Conservation (phyloP, 78 protist species). For the Goniomonas avonlea region DNA sequence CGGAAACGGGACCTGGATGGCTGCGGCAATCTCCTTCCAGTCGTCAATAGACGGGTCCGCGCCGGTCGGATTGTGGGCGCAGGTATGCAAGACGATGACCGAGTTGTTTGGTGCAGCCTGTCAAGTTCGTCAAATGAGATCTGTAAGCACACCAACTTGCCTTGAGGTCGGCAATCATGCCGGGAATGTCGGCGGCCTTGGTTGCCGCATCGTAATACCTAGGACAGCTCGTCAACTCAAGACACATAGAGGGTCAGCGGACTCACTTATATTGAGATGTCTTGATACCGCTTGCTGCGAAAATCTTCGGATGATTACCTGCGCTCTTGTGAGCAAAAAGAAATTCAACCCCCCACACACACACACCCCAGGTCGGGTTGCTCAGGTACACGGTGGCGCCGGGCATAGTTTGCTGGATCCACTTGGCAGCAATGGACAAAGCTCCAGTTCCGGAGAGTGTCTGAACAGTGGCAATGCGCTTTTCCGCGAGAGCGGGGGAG, state of each 20-base stretch:
- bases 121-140: neutral
- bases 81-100: conserved; percentile 81
- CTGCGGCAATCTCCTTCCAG: conserved; percentile 70
- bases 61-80: conserved; percentile 99
- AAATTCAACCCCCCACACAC: too few relatives aligned
- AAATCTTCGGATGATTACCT: conserved; percentile 38
- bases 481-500: neutral
- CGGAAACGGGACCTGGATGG: neutral
- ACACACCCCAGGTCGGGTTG: conserved; percentile 24
- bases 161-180: conserved; percentile 68
- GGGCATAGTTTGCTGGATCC: too few relatives aligned
- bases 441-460: conserved; percentile 95
- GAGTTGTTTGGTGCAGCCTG: conserved; percentile 31
- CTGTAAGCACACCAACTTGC: neutral
- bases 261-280: too few relatives aligned
- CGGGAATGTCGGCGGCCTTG: conserved; percentile 65
- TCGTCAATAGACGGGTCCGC: conserved; percentile 90
- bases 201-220: conserved; percentile 62
- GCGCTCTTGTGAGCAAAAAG: neutral
- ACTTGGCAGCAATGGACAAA: conserved; percentile 69
- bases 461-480: conserved; percentile 62
- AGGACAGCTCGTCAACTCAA: conserved; percentile 37
- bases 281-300: conserved; percentile 44
- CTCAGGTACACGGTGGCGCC: neutral
- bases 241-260: too few relatives aligned